phyloP scores from a whole-genome alignment of 352 stramenopile genomes.

The Globisporangium spiculum region DNA sequence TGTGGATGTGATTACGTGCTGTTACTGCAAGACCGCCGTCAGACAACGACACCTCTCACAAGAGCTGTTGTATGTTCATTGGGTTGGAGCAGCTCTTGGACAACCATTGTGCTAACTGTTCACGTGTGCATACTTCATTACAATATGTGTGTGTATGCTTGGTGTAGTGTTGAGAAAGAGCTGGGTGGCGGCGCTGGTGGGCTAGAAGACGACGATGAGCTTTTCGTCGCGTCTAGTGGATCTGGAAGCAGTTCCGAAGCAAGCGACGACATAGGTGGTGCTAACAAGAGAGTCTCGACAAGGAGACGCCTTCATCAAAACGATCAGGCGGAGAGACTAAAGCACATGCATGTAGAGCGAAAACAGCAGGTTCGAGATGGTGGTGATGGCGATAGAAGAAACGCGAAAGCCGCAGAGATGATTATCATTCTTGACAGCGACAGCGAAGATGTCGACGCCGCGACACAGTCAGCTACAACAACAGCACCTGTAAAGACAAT shows the following conservation, averaged over 20 bases:
- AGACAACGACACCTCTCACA: not conserved
- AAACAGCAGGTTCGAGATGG: not conserved
- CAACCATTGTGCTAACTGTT: not conserved
- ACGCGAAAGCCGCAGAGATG: not conserved
- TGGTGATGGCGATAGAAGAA: not conserved
- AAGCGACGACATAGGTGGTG: not conserved
- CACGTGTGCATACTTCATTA: not conserved
- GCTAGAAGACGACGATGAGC: not conserved
- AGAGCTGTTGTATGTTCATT: not conserved
- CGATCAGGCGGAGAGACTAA: not conserved
- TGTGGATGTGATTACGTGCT: not conserved
- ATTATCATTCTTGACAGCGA: slow-evolving; percentile 14
- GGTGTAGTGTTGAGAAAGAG: not conserved
- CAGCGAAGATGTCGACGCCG: slow-evolving; percentile 29
- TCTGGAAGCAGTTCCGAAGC: slow-evolving; percentile 3
- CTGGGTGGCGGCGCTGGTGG: not conserved
- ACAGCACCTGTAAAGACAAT: too few species aligned
- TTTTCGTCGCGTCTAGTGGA: slow-evolving; percentile 13
- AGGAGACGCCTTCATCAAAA: slow-evolving; percentile 12
- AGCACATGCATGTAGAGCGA: not conserved
- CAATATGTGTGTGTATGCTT: not conserved
- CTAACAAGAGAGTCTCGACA: not conserved
- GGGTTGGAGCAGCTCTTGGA: not conserved
- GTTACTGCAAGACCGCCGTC: not conserved
- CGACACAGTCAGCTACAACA: slow-evolving; percentile 8